phyloP scores from a whole-genome alignment of 768 basidiomycete species.

The Leccinum obscurum region DNA sequence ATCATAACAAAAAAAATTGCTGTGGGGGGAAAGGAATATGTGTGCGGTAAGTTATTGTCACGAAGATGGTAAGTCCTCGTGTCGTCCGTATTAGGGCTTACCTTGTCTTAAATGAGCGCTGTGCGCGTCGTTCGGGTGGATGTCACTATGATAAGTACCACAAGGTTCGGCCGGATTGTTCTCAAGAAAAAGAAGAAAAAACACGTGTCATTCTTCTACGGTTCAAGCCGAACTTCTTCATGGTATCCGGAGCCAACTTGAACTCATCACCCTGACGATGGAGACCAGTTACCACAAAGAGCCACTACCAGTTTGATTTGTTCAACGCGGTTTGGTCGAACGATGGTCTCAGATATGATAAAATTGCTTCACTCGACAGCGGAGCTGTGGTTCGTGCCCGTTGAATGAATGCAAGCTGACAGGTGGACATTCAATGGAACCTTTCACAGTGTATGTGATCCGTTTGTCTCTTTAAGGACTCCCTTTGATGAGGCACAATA shows the following conservation, averaged over 20 bases:
- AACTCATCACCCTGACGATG: conserved; percentile 2
- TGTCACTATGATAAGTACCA: no score
- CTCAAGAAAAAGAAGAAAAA: neutral
- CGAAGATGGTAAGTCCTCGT: neutral
- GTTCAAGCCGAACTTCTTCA: neutral
- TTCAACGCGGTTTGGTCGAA: conserved; percentile 34
- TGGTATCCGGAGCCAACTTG: neutral
- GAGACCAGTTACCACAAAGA: conserved; percentile 24
- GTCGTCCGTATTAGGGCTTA: neutral
- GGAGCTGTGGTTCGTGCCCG: neutral
- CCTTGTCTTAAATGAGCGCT: neutral
- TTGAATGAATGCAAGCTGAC: neutral
- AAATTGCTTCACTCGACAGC: conserved; percentile 47
- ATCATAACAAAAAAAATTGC: neutral
- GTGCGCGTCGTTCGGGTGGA: neutral
- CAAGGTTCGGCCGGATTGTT: neutral
- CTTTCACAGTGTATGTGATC: neutral
- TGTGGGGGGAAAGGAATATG: neutral
- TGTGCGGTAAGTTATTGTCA: neutral
- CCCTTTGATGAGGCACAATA: conserved; percentile 13
- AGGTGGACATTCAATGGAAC: conserved; percentile 2
- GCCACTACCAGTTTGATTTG: neutral
- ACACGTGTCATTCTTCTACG: neutral
- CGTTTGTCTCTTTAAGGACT: neutral
- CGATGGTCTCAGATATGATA: conserved; percentile 41